Evolutionary conservation across 192 early-diverging fungal genomes (phyloP), one percentile per base, ranked within the genome.

Genomic region (Thamnidium elegans): DNA sequence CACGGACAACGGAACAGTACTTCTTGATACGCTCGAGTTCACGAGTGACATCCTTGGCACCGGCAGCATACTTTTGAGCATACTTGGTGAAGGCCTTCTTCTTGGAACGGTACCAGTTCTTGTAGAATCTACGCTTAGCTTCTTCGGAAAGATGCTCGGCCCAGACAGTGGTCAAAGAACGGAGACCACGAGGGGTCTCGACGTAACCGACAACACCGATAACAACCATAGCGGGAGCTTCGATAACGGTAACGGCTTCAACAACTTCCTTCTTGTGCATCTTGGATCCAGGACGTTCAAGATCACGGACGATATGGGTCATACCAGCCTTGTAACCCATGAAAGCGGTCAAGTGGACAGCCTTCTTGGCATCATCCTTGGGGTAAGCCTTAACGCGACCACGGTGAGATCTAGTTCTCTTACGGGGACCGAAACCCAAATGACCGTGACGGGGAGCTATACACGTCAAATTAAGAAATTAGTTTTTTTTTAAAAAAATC

Each of bases 71-170:
- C 86, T 98, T 98, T 86, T 92, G 88, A 75, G 94, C 89, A 84
- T 98, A 98, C 86, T 96, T 96, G 86, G 96, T 99, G 89, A 94
- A 99, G 36, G 96, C 97, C 93, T 99, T 99, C 84, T 96, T 96
- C 93, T 99, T 99, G 76, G 94, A 95, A 78, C 91, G 87, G 90
- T 99, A 99, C 94, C 95, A 99, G 93, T 96, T 99, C 91, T 97
- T 95, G 93, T 99, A 99, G 92, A 99, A 98, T 80, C 97, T 90
- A 76, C 97, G 93, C 87, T 90, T 94, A 63, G 98, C 79, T 79
- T 98, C 97, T 69, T 99, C 96, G 63, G 86, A 88, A 53, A 99
- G 84, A 81, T 99, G 95, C 85, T 99, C 92, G 54, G 97, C 95
- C 97, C 97, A 99, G 79, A 99, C 95, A 81, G 95, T 97, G 84